phyloP scores from a whole-genome alignment of 352 stramenopile genomes.

The Pythium rishiriense region DNA sequence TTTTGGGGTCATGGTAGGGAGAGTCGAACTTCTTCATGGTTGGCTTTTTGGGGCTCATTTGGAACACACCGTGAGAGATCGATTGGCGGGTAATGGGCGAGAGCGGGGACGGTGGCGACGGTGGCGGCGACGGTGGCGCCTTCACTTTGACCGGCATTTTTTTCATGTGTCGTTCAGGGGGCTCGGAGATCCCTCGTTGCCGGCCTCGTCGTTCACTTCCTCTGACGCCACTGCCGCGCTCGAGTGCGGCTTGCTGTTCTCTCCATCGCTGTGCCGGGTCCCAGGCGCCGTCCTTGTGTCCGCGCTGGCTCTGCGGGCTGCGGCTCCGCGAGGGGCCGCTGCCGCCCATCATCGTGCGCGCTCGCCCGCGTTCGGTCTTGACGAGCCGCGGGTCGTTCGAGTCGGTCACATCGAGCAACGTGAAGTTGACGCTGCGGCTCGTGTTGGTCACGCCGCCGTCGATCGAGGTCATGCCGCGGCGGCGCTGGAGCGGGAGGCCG shows the following conservation, averaged over 20 bases:
- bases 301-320: constrained; percentile 3
- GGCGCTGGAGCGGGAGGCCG: constrained; percentile 26
- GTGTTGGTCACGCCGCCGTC: not conserved
- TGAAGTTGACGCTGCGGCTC: constrained; percentile 15
- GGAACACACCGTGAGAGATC: constrained; percentile 16
- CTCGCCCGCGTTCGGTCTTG: constrained; percentile 17
- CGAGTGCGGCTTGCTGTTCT: constrained; percentile 9
- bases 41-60: constrained; percentile 17
- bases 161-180: constrained; percentile 17
- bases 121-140: constrained; percentile 12
- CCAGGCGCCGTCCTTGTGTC: constrained; percentile 3
- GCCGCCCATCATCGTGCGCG: constrained; percentile 13
- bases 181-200: constrained; percentile 17
- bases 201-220: not conserved
- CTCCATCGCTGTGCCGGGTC: constrained; percentile 16
- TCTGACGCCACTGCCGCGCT: not conserved
- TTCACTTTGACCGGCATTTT: constrained; percentile 7
- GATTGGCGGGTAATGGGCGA: constrained; percentile 18
- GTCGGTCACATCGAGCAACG: constrained; percentile 17
- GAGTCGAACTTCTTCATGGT: constrained; percentile 18
- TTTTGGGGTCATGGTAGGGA: constrained; percentile 2
- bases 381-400: constrained; percentile 15
- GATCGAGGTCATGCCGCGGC: constrained; percentile 19
- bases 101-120: constrained; percentile 8
- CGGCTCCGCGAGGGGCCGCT: not conserved